Conservation (phyloP, 2,329 filamentous ascomycete species). For the Alternaria dauci region DNA sequence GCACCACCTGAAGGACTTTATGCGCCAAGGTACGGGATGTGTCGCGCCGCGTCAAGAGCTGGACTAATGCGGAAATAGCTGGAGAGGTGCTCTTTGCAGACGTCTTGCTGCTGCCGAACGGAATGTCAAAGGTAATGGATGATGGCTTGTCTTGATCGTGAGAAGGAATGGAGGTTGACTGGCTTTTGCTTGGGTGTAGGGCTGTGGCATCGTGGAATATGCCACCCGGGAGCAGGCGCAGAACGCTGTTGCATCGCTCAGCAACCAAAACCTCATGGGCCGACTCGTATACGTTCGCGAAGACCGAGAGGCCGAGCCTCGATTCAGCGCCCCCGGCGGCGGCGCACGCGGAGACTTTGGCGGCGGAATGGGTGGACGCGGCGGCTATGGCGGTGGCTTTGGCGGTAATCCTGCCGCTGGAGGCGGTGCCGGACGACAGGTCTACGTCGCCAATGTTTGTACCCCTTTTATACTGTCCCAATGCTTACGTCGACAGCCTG, state of each 20-base stretch:
- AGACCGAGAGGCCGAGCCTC: constrained; percentile 97
- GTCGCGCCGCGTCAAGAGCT: constrained; percentile 23
- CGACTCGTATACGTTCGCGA: constrained; percentile 98
- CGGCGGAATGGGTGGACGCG: constrained; percentile 48
- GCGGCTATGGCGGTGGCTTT: constrained; percentile 56
- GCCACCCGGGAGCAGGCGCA: constrained; percentile 99
- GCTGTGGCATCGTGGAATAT: constrained; percentile 99
- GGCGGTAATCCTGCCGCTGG: constrained; percentile 65
- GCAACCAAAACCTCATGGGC: constrained; percentile 99
- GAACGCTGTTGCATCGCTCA: constrained; percentile 94
- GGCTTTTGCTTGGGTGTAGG: constrained; percentile 93
- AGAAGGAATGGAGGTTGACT: constrained; percentile 98
- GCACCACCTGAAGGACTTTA: constrained; percentile 99
- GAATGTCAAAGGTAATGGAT: constrained; percentile 99
- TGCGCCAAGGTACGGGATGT: constrained; percentile 87
- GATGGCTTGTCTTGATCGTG: constrained; percentile 78
- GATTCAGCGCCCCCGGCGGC: constrained; percentile 78
- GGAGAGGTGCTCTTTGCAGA: constrained; percentile 99
- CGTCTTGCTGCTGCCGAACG: constrained; percentile 98
- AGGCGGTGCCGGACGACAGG: constrained; percentile 79
- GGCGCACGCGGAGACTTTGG: constrained; percentile 63
- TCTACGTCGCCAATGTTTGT: constrained; percentile 99
- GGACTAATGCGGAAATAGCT: constrained; percentile 67
- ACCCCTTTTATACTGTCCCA: constrained; percentile 39
- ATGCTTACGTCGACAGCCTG: constrained; percentile 40